phyloP scores from a whole-genome alignment of 495 filamentous ascomycete species.

The Oleoguttula mirabilis region DNA sequence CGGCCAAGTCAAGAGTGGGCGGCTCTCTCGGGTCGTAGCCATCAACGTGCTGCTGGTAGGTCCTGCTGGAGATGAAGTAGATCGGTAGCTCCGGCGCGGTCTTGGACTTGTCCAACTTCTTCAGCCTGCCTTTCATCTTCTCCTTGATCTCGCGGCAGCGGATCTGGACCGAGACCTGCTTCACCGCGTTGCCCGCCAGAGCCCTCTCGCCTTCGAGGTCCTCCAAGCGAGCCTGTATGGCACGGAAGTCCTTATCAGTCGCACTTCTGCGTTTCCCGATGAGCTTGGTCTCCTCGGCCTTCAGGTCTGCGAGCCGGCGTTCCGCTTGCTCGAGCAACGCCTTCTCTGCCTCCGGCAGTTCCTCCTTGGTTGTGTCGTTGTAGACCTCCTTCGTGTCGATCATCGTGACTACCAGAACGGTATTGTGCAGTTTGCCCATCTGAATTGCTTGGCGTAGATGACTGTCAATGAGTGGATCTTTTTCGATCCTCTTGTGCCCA shows the following conservation, averaged over 20 bases:
- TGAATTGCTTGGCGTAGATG: neutral
- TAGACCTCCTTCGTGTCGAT: neutral
- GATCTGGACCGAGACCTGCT: slow-evolving; percentile 5
- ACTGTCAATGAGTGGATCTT: neutral
- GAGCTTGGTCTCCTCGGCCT: neutral
- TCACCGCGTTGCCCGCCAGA: neutral
- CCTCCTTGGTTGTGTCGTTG: neutral
- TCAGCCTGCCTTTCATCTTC: slow-evolving; percentile 2
- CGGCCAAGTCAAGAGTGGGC: slow-evolving; percentile 1
- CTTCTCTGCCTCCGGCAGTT: slow-evolving; percentile 1
- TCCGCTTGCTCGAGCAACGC: neutral
- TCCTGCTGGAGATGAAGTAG: slow-evolving; percentile 4
- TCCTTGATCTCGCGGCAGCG: neutral
- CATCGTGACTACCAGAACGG: slow-evolving; percentile 3
- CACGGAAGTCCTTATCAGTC: neutral
- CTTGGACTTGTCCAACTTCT: neutral
- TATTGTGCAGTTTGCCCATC: neutral
- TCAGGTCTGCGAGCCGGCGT: neutral
- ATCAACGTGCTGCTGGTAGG: slow-evolving; percentile 5
- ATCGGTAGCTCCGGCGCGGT: slow-evolving; percentile 6
- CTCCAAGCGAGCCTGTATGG: neutral
- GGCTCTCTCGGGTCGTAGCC: slow-evolving; percentile 6
- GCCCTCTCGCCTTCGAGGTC: neutral
- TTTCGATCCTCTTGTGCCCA: neutral
- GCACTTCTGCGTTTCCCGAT: neutral